phyloP scores from a whole-genome alignment of 1,284 basidiomycete species.

The Tranzscheliella williamsii region DNA sequence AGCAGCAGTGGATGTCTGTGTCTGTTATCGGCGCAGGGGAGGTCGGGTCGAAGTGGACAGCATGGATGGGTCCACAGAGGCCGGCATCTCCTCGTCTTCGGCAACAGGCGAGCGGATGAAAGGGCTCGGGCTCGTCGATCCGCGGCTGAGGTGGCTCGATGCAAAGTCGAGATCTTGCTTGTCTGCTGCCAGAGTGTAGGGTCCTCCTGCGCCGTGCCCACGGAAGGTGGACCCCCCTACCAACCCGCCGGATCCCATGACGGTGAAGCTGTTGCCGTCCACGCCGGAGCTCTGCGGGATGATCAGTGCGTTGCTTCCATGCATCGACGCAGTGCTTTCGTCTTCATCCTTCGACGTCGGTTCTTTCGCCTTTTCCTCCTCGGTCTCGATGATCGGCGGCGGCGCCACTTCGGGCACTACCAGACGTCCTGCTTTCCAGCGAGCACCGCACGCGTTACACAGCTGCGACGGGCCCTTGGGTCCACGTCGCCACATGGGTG shows the following conservation, averaged over 20 bases:
- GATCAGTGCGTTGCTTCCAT: conserved; percentile 37
- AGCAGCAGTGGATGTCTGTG: too few relatives aligned
- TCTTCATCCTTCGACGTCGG: conserved; percentile 17
- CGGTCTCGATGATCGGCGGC: conserved; percentile 45
- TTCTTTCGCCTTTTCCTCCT: conserved; percentile 17
- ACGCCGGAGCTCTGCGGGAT: conserved; percentile 31
- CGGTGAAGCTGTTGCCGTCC: conserved; percentile 14
- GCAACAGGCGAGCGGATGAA: conserved; percentile 38
- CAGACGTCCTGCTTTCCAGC: conserved; percentile 56
- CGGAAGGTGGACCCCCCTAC: not conserved
- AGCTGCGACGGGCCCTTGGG: conserved; percentile 54
- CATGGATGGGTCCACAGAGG: conserved; percentile 42
- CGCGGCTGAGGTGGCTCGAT: conserved; percentile 13
- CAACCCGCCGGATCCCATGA: not conserved
- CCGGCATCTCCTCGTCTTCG: conserved; percentile 33
- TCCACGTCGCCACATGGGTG: conserved; percentile 58
- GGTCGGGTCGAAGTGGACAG: conserved; percentile 31
- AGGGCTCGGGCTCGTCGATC: conserved; percentile 34
- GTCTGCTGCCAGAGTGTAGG: conserved; percentile 5
- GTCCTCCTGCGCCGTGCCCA: not conserved
- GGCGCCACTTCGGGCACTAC: conserved; percentile 55
- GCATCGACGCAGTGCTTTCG: conserved; percentile 27
- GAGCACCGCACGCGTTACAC: conserved; percentile 58
- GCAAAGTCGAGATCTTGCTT: conserved; percentile 23
- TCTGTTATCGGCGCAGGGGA: too few relatives aligned